Evolutionary conservation across 1,284 basidiomycete species (phyloP), one percentile per base, ranked within the genome.

Genomic region (Mycosarcoma mackinlayi): DNA sequence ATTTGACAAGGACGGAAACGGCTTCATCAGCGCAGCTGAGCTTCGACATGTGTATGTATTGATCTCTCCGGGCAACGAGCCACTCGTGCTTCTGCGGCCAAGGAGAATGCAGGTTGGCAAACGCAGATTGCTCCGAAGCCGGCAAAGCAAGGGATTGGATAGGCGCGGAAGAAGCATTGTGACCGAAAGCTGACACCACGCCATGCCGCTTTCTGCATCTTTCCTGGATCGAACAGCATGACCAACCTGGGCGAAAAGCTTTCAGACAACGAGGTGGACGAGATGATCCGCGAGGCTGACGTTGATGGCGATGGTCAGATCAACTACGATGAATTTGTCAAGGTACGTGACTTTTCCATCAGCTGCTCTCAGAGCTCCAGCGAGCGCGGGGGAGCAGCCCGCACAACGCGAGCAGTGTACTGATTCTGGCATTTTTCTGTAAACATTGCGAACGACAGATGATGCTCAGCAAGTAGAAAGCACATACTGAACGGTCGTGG

Each of bases 261-360:
- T 57, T 89, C 92, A 16, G 93, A 97, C 79, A 88, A 85, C 33
- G 95, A 98, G 85, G 92, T 98, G 65, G 92, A 94, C 76, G 93
- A 96, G 86, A 98, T 98, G 95, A 98, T 98, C 84, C 89, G 93
- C 59, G 95, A 98, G 85, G 95, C 95, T 53, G 95, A 98, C 84
- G 88, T 93, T 50, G 94, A 98, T 82, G 94, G 93, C 38, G 92
- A 94, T 83, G 92, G 92, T 92, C 85, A 91, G 61, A 79, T 81
- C 64, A 81, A 79, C 68, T 79, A 92, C 84, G 92, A 92, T 81
- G 88, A 84, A 75, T 73, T 87, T 71, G 86, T 87, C 58, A 85
- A 85, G 75, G 86, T 87, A 84, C 84, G 75, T 57, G 13, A 28
- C 27, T 4, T 27, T 14, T 3, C 35, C 21, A 28, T 24, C 30